These are phyloP conservation scores for Marasmius sp. DNA, from an alignment of 1,284 basidiomycete genomes.

Conservation along the genomic window DNA sequence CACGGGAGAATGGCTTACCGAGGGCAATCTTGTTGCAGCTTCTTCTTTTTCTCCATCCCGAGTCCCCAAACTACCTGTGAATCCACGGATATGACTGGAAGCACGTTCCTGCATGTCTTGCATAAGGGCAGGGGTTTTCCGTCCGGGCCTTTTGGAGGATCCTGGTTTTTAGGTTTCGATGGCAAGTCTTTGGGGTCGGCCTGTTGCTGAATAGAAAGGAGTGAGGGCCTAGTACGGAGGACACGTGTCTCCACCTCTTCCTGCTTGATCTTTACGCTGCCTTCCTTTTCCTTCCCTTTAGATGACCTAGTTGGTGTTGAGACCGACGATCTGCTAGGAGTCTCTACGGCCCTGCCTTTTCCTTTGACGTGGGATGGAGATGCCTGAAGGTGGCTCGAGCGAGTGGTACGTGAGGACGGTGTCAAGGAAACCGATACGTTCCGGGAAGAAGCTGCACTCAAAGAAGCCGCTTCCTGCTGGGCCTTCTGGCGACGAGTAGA, in stretches of 20 bases:
- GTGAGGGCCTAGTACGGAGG: constrained; percentile 45
- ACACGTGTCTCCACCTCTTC: constrained; percentile 50
- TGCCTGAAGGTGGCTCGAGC: constrained; percentile 24
- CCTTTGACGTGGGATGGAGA: constrained; percentile 12
- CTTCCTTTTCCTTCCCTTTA: constrained; percentile 36
- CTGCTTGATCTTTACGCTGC: constrained; percentile 41
- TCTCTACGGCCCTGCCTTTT: constrained; percentile 7
- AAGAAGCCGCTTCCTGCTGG: constrained; percentile 19
- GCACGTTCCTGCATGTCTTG: constrained; percentile 61
- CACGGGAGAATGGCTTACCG: constrained; percentile 45
- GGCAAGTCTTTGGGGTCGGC: constrained; percentile 34
- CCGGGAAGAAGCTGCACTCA: constrained; percentile 2
- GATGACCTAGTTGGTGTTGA: constrained; percentile 19
- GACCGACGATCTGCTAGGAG: constrained; percentile 9
- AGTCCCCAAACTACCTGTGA: constrained; percentile 72
- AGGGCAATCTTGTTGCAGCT: constrained; percentile 68
- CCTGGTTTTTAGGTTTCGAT: constrained; percentile 25
- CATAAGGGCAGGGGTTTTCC: constrained; percentile 63
- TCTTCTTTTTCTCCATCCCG: constrained; percentile 52
- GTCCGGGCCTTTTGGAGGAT: constrained; percentile 48
- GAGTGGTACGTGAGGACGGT: constrained; percentile 28
- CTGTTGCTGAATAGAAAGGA: constrained; percentile 23
- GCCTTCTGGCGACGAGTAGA: constrained; percentile 60
- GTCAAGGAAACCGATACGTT: constrained; percentile 21
- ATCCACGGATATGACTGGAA: constrained; percentile 74